Evolutionary conservation across 139 green algal species (phyloP).

Genomic region (Zygnema circumcarinatum): DNA sequence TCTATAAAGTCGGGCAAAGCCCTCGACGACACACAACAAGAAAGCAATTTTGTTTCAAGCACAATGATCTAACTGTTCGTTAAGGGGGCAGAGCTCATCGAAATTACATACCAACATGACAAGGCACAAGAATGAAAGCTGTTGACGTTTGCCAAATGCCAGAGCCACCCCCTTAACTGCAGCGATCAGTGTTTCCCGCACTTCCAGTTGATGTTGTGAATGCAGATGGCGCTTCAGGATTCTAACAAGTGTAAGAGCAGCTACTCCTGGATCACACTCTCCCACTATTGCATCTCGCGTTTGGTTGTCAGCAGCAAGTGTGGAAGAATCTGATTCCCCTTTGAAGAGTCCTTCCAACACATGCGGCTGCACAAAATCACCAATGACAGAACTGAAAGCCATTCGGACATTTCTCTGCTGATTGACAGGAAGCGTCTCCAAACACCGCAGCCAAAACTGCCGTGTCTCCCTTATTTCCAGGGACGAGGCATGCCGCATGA

Average conservation of each 20-base stretch:
- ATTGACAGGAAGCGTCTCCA: constrained; percentile 28
- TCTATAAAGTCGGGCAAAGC: background rate
- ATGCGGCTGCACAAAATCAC: constrained; percentile 12
- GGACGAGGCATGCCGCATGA: background rate
- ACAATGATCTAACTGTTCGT: constrained; percentile 12
- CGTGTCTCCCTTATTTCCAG: background rate
- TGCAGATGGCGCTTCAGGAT: background rate
- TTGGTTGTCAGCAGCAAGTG: background rate
- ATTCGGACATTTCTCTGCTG: background rate
- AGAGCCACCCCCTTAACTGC: background rate
- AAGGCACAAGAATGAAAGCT: constrained; percentile 35
- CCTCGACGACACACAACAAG: no score
- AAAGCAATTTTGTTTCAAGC: background rate
- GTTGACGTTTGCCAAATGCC: background rate
- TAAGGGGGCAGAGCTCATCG: no score
- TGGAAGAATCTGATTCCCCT: background rate
- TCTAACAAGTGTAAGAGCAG: background rate
- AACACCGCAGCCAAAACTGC: background rate
- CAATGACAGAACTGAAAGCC: constrained; percentile 2
- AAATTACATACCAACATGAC: constrained; percentile 23
- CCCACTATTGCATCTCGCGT: background rate
- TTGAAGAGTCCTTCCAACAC: constrained; percentile 19
- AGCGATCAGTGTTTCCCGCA: constrained; percentile 16
- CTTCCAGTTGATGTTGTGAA: background rate
- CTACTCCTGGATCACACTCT: background rate